Evolutionary conservation across 1,284 basidiomycete species (phyloP).

Genomic region (Apiotrichum sp.): DNA sequence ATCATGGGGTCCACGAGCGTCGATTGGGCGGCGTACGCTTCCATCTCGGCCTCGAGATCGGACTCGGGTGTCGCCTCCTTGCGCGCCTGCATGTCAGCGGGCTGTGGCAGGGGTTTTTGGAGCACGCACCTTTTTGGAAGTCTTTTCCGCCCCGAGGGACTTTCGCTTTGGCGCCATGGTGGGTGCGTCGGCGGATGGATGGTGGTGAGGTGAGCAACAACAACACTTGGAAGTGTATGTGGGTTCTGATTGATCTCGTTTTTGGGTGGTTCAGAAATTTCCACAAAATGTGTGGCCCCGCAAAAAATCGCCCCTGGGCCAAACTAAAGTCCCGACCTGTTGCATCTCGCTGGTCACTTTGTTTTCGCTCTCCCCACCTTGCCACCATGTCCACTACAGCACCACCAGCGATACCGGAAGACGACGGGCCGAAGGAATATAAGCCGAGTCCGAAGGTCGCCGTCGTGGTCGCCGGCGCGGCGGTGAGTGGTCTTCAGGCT

Average conservation of each 20-base stretch:
- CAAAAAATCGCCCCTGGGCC: constrained; percentile 1
- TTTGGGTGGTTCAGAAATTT: constrained; percentile 6
- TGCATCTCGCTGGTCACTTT: neutral
- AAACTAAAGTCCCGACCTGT: too few species aligned
- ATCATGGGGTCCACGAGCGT: constrained; percentile 23
- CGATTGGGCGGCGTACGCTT: constrained; percentile 8
- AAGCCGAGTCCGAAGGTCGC: constrained; percentile 34
- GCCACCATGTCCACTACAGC: neutral
- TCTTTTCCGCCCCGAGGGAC: neutral
- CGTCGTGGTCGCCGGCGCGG: constrained; percentile 35
- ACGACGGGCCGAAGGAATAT: constrained; percentile 9
- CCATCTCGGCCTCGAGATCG: constrained; percentile 21
- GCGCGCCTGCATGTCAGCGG: constrained; percentile 7
- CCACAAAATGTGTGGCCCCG: constrained; percentile 10
- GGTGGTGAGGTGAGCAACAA: neutral
- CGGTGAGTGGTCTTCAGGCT: constrained; percentile 21
- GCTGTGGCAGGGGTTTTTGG: too few species aligned
- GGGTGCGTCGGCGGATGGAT: neutral
- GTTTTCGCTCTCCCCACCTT: neutral
- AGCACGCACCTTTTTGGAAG: constrained; percentile 13
- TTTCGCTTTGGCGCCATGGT: constrained; percentile 18
- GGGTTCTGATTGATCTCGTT: too few species aligned
- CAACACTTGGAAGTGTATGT: neutral
- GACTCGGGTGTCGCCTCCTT: constrained; percentile 6
- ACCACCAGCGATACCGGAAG: neutral